phyloP scores from a whole-genome alignment of 345 rosid species.

The Aquilaria malaccensis region DNA sequence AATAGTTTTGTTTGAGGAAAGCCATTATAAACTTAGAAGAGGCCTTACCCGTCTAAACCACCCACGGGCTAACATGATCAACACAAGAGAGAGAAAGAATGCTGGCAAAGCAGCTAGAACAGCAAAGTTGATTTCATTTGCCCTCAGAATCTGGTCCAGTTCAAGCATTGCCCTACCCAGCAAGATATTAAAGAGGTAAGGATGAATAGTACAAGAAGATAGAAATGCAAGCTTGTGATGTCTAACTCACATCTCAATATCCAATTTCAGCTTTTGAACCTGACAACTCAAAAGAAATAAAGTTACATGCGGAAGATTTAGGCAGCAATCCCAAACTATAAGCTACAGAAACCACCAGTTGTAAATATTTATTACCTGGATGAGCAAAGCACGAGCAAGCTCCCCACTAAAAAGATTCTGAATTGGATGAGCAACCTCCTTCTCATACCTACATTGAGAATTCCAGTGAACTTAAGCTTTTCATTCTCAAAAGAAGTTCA shows the following conservation, averaged over 20 bases:
- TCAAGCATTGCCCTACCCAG: conserved; percentile 90
- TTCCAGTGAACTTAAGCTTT: neutral
- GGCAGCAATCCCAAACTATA: conserved; percentile 8
- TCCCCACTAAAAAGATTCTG: conserved; percentile 85
- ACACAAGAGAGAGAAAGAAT: conserved; percentile 57
- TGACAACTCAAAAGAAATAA: conserved; percentile 29
- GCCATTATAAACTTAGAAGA: neutral
- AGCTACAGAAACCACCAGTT: neutral
- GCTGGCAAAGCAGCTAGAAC: conserved; percentile 97
- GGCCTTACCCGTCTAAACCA: conserved; percentile 66
- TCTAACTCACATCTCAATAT: conserved; percentile 79
- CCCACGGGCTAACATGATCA: conserved; percentile 56
- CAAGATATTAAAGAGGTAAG: conserved; percentile 9
- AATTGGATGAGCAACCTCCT: conserved; percentile 78
- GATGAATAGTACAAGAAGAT: conserved; percentile 14
- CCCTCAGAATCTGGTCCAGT: conserved; percentile 89
- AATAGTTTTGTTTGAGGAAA: neutral
- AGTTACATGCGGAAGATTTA: conserved; percentile 14
- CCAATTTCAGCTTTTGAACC: conserved; percentile 96
- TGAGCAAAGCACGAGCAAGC: conserved; percentile 94
- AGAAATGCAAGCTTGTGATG: conserved; percentile 9
- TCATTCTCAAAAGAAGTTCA: neutral
- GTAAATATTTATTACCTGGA: conserved; percentile 50
- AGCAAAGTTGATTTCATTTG: conserved; percentile 96
- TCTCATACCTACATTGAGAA: conserved; percentile 59